A percentile compares a stretch with the other conserved stretches of the same genome.
Evolutionary conservation across 768 basidiomycete genomes (phyloP).

Genomic region (Trichaptum fuscoviolaceum): DNA sequence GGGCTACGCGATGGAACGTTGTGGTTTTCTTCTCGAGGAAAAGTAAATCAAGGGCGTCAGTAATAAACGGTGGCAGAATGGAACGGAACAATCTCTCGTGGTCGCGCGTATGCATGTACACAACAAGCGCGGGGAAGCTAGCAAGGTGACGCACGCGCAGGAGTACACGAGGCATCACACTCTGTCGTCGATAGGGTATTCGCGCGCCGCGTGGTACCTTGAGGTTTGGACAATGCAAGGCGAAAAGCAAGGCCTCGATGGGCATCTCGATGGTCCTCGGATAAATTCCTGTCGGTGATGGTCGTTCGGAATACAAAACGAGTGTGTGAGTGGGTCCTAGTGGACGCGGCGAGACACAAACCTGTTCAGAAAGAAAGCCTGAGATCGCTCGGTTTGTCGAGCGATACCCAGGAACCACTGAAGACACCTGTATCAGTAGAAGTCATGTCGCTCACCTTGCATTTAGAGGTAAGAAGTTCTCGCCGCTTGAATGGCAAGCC

Average conservation of each 20-base stretch:
- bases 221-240: not conserved
- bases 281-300: not conserved
- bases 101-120: not conserved
- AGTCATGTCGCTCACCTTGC: not conserved
- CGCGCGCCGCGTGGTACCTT: not conserved
- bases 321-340: not conserved
- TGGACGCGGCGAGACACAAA: not conserved
- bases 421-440: not conserved
- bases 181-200: not conserved
- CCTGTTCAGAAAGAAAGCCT: not conserved
- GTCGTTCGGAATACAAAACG: not conserved
- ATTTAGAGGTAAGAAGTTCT: not conserved
- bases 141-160: not conserved
- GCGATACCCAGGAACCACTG: not conserved
- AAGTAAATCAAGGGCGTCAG: not conserved
- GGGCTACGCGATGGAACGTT: not conserved
- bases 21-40: not conserved
- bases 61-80: not conserved
- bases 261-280: not conserved
- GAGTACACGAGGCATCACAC: not conserved
- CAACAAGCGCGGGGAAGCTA: not conserved
- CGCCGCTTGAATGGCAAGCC: not conserved
- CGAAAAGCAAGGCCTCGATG: not conserved
- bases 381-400: not conserved
- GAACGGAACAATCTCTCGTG: not conserved